Evolutionary conservation across 345 rosid genomes (phyloP).

Genomic region (Nasturtium officinale): DNA sequence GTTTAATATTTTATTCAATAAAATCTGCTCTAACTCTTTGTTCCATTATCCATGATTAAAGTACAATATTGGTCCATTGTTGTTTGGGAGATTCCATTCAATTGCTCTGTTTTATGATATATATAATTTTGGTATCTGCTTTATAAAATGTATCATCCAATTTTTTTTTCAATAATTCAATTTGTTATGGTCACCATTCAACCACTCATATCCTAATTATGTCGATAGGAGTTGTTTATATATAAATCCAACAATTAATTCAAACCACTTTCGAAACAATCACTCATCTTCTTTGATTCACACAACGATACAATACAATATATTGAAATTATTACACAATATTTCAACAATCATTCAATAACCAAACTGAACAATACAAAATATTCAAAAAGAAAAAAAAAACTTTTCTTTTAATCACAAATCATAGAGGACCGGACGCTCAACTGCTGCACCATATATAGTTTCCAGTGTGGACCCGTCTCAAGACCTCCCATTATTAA

Average conservation of each 20-base stretch:
- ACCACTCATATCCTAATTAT: background rate
- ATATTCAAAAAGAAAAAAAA: background rate
- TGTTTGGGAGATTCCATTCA: background rate
- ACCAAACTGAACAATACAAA: constrained; percentile 26
- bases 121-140: background rate
- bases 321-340: constrained; percentile 25
- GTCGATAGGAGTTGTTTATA: background rate
- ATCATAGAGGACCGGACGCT: constrained; percentile 45
- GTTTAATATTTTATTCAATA: background rate
- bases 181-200: constrained; percentile 5
- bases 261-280: background rate
- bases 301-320: constrained; percentile 27
- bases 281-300: constrained; percentile 1
- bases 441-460: constrained; percentile 35
- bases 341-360: constrained; percentile 21
- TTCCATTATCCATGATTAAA: background rate
- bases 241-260: background rate
- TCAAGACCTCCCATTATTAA: constrained; percentile 40
- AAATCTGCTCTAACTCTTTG: background rate
- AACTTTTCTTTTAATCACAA: constrained; percentile 23
- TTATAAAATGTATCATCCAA: background rate
- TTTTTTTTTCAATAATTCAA: background rate
- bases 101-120: background rate
- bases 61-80: background rate
- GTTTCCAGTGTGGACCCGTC: constrained; percentile 43